Evolutionary conservation across 2,329 filamentous ascomycete genomes (phyloP).

Genomic region (Akanthomyces uredinophilus): DNA sequence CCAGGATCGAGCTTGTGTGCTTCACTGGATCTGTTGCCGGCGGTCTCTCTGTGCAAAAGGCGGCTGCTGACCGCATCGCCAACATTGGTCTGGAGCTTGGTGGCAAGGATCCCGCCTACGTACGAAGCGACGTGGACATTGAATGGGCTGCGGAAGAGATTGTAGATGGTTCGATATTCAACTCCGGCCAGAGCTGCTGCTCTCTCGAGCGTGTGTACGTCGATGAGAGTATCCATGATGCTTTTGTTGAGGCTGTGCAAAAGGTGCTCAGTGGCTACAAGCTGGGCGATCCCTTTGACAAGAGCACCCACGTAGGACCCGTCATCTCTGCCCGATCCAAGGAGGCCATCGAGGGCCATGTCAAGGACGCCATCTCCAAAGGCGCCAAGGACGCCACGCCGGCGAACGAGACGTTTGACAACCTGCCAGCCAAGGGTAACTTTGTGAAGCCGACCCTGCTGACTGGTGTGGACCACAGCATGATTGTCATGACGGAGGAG

Average conservation of each 20-base stretch:
- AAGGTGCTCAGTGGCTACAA: constrained; percentile 76
- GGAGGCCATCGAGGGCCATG: constrained; percentile 69
- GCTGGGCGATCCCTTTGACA: constrained; percentile 81
- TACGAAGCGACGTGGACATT: constrained; percentile 79
- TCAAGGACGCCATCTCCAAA: constrained; percentile 75
- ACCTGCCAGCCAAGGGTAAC: constrained; percentile 72
- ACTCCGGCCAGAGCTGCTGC: constrained; percentile 97
- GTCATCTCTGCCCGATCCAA: constrained; percentile 79
- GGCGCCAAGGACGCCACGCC: constrained; percentile 83
- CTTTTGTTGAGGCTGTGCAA: constrained; percentile 73
- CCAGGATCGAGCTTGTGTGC: constrained; percentile 74
- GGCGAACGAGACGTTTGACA: constrained; percentile 69
- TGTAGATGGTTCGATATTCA: constrained; percentile 93
- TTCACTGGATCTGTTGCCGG: constrained; percentile 92
- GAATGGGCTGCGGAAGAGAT: constrained; percentile 91
- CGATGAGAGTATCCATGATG: constrained; percentile 74
- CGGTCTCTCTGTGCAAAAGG: constrained; percentile 78
- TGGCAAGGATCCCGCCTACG: constrained; percentile 90
- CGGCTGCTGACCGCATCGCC: constrained; percentile 77
- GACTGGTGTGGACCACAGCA: constrained; percentile 71
- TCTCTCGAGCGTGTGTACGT: constrained; percentile 90
- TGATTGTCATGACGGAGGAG: constrained; percentile 88
- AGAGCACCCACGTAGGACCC: constrained; percentile 76
- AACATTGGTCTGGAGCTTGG: constrained; percentile 87
- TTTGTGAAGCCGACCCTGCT: constrained; percentile 84